Base-by-base conservation (phyloP, 164 flowering plant species). In the Taxillus chinensis region DNA sequence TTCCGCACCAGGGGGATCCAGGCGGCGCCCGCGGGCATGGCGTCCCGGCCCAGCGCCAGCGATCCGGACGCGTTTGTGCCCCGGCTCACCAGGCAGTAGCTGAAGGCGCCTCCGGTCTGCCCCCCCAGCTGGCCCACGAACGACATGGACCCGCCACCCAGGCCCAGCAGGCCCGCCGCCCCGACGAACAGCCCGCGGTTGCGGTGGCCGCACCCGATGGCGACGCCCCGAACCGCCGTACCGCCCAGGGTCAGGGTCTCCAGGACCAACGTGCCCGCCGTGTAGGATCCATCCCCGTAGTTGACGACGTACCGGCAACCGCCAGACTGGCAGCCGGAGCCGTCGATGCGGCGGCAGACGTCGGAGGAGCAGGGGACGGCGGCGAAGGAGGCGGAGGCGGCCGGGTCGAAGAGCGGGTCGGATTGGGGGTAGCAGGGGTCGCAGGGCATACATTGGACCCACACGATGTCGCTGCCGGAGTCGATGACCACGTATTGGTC, bases 391-490 rank as follows among this genome's bases (percentile, higher is more conserved):
- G 85, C 83, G 0, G 97, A 91, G 7, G 41, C 46, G 2, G 93
- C 69, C 48, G 97, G 97, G 79, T 89, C 79, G 63, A 87, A 92
- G 0, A 92, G 79, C 39, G 98, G 96, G 75, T 91, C 96, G 67
- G 87, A 77, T 60, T 91, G 97, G 53, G 57, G 78, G 74, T 91
- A 91, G 56, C 97, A 91, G 11, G 73, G 84, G 16, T 45, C 71
- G 54, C 97, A 91, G 3, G 97, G 97, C 59, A 83, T 83, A 57
- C 97, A 91, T 67, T 91, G 97, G 46, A 91, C 90, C 97, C 97
- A 91, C 0, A 84, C 80, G 39, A 92, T 81, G 57, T 92, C 98
- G 59, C 92, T 86, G 2, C 98, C 98, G 3, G 96, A 79, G 57
- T 92, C 98, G 59, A 92, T 77, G 3, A 86, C 96, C 86, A 91